Percentiles rank a stretch among this genome's conserved stretches.
phyloP scores from a whole-genome alignment of 768 basidiomycete species.

The Filobasidium floriforme region DNA sequence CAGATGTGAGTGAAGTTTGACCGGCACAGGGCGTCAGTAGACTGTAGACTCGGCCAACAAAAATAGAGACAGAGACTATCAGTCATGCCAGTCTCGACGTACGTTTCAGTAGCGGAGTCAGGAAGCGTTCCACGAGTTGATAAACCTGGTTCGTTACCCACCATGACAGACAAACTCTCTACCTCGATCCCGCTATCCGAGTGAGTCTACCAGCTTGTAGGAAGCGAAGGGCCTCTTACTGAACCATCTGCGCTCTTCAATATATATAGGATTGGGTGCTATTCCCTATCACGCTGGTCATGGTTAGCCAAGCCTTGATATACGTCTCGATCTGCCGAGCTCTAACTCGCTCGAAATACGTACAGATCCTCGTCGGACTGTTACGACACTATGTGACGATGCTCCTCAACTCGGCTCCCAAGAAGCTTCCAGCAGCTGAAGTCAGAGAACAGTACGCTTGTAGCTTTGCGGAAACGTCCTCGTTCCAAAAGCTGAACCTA shows the following conservation, averaged over 20 bases:
- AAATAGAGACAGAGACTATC: no score
- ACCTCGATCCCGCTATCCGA: constrained; percentile 91
- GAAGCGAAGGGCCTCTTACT: neutral
- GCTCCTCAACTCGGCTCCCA: constrained; percentile 73
- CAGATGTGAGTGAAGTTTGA: no score
- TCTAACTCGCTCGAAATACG: neutral
- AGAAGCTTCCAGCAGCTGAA: constrained; percentile 65
- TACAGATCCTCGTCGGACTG: constrained; percentile 81
- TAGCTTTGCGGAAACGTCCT: neutral
- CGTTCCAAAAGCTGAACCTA: constrained; percentile 20
- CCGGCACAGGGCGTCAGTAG: no score
- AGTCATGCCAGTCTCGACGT: no score
- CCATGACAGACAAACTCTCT: constrained; percentile 49
- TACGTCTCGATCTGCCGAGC: neutral
- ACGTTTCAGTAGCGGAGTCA: no score
- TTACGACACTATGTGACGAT: constrained; percentile 85
- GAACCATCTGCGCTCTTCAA: neutral
- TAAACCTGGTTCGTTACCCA: neutral
- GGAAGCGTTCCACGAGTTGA: no score
- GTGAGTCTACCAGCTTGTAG: constrained; percentile 48
- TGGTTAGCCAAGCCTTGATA: constrained; percentile 54
- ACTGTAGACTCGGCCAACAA: no score
- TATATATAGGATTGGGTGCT: constrained; percentile 52
- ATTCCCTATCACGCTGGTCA: constrained; percentile 93
- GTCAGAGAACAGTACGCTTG: constrained; percentile 82